Conservation (phyloP, 371 early-diverging fungal genomes). For the Apophysomyces ossiformis region DNA sequence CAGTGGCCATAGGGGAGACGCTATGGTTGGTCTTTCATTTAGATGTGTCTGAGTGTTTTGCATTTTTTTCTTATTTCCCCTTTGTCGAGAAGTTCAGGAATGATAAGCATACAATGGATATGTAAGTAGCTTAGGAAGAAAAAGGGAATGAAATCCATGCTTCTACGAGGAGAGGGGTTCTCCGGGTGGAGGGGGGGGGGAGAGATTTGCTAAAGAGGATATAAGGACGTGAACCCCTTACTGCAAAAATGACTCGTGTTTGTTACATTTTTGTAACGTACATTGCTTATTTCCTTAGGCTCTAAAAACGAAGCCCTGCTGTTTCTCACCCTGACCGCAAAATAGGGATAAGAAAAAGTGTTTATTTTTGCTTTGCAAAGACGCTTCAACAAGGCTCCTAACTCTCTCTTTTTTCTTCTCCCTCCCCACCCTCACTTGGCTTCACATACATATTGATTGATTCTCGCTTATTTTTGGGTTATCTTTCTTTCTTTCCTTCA, state of each 20-base stretch:
- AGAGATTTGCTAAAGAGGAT: background rate
- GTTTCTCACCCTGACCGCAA: slow-evolving; percentile 9
- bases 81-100: background rate
- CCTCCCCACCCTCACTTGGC: background rate
- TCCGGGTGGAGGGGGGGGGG: no score
- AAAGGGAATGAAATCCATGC: slow-evolving; percentile 6
- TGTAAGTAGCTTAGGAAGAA: background rate
- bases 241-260: slow-evolving; percentile 11
- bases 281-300: background rate
- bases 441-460: background rate
- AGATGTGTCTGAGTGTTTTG: background rate
- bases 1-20: slow-evolving; percentile 1
- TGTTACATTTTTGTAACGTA: slow-evolving; percentile 9
- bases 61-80: background rate
- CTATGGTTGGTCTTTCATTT: slow-evolving; percentile 4
- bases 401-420: background rate
- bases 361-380: background rate
- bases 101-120: background rate
- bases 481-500: slow-evolving; percentile 13
- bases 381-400: slow-evolving; percentile 1
- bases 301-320: background rate
- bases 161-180: background rate
- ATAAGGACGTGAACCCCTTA: background rate
- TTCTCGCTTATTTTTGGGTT: background rate
- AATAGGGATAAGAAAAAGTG: background rate